Evolutionary conservation across 208 protist genomes (phyloP).

Genomic region (Crithidia thermophila): DNA sequence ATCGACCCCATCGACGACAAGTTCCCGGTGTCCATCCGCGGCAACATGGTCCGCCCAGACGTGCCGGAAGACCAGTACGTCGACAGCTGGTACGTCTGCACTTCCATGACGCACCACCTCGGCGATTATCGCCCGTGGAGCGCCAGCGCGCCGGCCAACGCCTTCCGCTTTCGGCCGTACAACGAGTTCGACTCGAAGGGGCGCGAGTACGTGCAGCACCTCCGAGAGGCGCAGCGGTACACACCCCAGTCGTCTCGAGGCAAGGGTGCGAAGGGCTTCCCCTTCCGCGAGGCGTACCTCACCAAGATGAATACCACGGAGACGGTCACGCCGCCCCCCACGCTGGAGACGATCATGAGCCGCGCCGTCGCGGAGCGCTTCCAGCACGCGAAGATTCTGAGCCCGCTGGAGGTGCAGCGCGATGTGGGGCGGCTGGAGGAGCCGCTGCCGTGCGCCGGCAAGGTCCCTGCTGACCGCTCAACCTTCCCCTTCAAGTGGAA

Average conservation of each 20-base stretch:
- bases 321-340: conserved; percentile 27
- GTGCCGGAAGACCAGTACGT: conserved; percentile 90
- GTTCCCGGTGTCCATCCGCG: conserved; percentile 85
- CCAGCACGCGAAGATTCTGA: conserved; percentile 53
- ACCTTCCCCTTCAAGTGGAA: conserved; percentile 84
- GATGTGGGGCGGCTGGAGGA: conserved; percentile 78
- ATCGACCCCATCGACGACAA: conserved; percentile 92
- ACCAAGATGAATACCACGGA: conserved; percentile 68
- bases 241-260: conserved; percentile 43
- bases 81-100: conserved; percentile 91
- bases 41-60: conserved; percentile 76
- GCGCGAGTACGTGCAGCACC: conserved; percentile 81
- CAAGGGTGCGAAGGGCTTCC: conserved; percentile 75
- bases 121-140: conserved; percentile 89
- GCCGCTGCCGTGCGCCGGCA: conserved; percentile 69
- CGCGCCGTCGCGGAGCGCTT: conserved; percentile 60
- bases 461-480: conserved; percentile 52
- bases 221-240: conserved; percentile 65
- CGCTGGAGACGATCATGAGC: conserved; percentile 73
- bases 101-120: conserved; percentile 87
- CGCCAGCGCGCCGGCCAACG: conserved; percentile 75
- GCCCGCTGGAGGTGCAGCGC: conserved; percentile 74
- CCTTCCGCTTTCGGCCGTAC: conserved; percentile 83
- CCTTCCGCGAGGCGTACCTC: conserved; percentile 84
- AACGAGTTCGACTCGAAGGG: conserved; percentile 90